Conservation (phyloP, 176 grass and related monocot genomes). For the Phyllostachys edulis region DNA sequence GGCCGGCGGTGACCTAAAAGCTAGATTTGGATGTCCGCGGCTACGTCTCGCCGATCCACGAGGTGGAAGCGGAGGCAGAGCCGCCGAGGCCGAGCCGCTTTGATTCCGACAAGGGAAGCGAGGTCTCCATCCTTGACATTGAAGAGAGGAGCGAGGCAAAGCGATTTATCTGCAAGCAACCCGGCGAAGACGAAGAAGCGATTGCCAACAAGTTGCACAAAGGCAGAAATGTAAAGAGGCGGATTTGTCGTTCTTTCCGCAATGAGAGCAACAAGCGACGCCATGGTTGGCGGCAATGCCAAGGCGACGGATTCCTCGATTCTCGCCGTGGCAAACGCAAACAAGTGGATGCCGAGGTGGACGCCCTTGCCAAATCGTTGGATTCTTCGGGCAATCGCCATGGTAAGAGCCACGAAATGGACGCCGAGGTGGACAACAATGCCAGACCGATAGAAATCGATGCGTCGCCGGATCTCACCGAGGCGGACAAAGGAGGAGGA, state of each 20-base stretch:
- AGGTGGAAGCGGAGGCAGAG: constrained; percentile 48
- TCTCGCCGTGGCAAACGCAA: neutral
- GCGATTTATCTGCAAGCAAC: constrained; percentile 1
- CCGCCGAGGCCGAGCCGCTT: constrained; percentile 25
- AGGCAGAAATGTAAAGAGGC: constrained; percentile 5
- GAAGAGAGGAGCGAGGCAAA: constrained; percentile 32
- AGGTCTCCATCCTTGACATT: too few species aligned
- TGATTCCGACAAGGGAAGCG: constrained; percentile 44
- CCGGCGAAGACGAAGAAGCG: constrained; percentile 42
- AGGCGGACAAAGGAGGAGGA: neutral
- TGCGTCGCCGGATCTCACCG: neutral
- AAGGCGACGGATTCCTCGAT: constrained; percentile 4
- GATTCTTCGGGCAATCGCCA: neutral
- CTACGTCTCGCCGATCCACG: constrained; percentile 69
- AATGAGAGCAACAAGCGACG: constrained; percentile 19
- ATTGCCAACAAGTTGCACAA: constrained; percentile 42
- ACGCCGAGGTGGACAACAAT: neutral
- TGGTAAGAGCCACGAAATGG: neutral
- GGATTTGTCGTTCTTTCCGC: constrained; percentile 2
- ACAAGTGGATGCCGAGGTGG: constrained; percentile 13
- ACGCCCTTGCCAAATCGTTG: neutral
- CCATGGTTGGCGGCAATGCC: constrained; percentile 23
- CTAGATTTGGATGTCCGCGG: constrained; percentile 41
- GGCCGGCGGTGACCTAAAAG: constrained; percentile 4
- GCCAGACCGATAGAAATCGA: neutral